These are phyloP conservation scores for Metschnikowia lachancei DNA, from an alignment of 805 yeast genomes.

Conservation along the genomic window DNA sequence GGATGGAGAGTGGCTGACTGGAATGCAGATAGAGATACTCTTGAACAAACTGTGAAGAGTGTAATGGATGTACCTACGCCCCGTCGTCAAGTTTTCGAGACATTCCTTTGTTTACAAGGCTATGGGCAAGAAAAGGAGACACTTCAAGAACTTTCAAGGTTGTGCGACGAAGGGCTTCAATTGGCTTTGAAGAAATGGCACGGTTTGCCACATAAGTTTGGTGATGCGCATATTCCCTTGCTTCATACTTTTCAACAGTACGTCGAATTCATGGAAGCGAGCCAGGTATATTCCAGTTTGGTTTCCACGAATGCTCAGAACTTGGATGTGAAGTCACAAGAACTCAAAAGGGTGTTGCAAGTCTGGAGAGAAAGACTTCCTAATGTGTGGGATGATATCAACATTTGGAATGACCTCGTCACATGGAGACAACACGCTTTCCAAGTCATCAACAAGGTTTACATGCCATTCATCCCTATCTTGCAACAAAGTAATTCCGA, in stretches of 20 bases:
- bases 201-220: conserved; percentile 72
- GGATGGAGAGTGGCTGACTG: conserved; percentile 99
- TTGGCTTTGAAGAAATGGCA: conserved; percentile 90
- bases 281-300: conserved; percentile 85
- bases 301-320: conserved; percentile 90
- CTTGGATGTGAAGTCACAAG: conserved; percentile 89
- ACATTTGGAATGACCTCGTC: conserved; percentile 94
- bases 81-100: conserved; percentile 90
- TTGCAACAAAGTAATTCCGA: conserved; percentile 66
- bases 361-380: conserved; percentile 99
- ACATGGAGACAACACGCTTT: conserved; percentile 99
- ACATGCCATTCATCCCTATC: conserved; percentile 87
- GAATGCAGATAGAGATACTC: conserved; percentile 90
- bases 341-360: conserved; percentile 86
- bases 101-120: conserved; percentile 89
- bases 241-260: conserved; percentile 95
- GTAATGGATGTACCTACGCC: conserved; percentile 99
- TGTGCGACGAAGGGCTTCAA: conserved; percentile 96
- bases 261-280: conserved; percentile 96
- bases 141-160: conserved; percentile 75
- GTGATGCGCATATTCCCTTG: conserved; percentile 83
- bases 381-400: conserved; percentile 95
- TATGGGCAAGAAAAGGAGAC: conserved; percentile 88
- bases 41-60: conserved; percentile 90
- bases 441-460: conserved; percentile 90